Evolutionary conservation across 805 yeast species (phyloP), one percentile per base, ranked within the genome.

Genomic region (Groenewaldozyma tartarivorans): DNA sequence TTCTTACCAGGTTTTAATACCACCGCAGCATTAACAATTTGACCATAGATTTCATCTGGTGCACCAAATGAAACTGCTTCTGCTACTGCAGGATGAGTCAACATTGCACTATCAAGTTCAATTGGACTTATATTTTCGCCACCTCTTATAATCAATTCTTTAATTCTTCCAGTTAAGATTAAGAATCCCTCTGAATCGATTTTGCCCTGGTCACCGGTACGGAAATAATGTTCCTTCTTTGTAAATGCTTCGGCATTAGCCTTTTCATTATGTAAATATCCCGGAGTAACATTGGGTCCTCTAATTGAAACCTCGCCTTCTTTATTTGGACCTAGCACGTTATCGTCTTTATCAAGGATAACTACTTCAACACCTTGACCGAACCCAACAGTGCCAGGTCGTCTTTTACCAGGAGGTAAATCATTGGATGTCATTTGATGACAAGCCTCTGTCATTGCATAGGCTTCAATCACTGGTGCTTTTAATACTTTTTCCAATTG

Each of bases 401-500:
- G 74, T 47, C 84, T 67, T 45, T 68, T 57, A 11, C 78, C 80
- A 7, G 81, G 78, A 29, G 84, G 83, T 33, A 79, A 59, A 48
- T 73, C 69, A 58, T 80, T 80, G 2, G 86, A 78, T 7, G 83
- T 75, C 79, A 80, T 81, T 57, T 80, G 86, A 57, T 80, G 87
- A n/a, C 83, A 69, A 1, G 84, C 84, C 55, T 80, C 88, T 1
- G 87, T 80, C 85, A 80, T 79, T 3, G 86, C 87, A 53, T 80
- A 80, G 0, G 87, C 87, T 56, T 80, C 88, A 13, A 79, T 54
- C 0, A 80, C 86, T 0, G 86, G 86, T 0, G 83, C 80, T 5
- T 70, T 61, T 56, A 80, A 74, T 22, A 68, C 64, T 36, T 60
- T 45, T 50, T 80, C 87, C 36, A 80, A 63, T 55, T 70, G 67